Percentiles rank a stretch among this genome's conserved stretches.
Evolutionary conservation across 257 asterid genomes (phyloP).

Genomic region (Solanum chmielewskii): DNA sequence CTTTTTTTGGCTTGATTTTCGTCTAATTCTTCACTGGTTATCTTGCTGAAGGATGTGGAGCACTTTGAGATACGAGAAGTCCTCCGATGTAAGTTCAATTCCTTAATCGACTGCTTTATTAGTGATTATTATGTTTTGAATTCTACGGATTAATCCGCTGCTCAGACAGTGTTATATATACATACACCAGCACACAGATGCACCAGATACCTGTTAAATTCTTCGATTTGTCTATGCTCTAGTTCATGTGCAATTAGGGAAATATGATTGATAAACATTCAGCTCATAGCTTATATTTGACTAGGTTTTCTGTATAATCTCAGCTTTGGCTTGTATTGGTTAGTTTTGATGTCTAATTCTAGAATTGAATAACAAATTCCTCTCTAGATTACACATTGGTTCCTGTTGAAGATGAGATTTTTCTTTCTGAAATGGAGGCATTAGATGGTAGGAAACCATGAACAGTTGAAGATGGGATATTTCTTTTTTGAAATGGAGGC

Average conservation of each 20-base stretch:
- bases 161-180: not conserved
- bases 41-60: conserved; percentile 65
- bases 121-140: not conserved
- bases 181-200: not conserved
- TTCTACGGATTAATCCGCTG: not conserved
- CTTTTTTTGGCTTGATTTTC: not conserved
- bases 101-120: not conserved
- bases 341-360: not conserved
- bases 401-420: not conserved
- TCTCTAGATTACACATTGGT: not conserved
- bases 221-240: not conserved
- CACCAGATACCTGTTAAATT: not conserved
- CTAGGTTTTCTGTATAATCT: not conserved
- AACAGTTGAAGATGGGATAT: not conserved
- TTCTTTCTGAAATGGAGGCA: not conserved
- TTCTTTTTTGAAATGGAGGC: not conserved
- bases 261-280: not conserved
- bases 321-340: not conserved
- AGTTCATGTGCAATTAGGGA: not conserved
- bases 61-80: conserved; percentile 97
- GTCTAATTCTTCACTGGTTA: not conserved
- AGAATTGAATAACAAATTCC: not conserved
- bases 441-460: not conserved
- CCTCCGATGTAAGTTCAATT: conserved; percentile 71
- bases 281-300: not conserved